Evolutionary conservation across 257 asterid species (phyloP), one percentile per base, ranked within the genome.

Genomic region (Coffea canephora): DNA sequence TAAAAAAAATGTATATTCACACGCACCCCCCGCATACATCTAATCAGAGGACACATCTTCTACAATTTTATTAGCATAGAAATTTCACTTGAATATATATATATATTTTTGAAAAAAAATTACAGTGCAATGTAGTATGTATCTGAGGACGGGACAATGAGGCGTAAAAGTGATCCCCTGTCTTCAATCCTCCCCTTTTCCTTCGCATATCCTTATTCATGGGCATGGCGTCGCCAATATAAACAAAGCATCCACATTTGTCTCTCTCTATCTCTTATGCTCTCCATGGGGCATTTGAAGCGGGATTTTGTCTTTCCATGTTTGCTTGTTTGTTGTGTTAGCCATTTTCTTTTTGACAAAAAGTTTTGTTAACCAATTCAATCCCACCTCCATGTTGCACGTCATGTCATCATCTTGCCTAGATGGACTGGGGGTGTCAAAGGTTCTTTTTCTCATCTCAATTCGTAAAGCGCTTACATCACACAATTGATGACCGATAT

Each of bases 101-200:
- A 39, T 39, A 31, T 31, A 31, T 31, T 31, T 31, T 31, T 0
- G 1, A 31, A 31, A 31, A 31, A 31, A 31, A 0, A 31, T 31
- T 31, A 31, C 34, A 31, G 34, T 0, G 34, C 34, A 31, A 4
- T 39, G 43, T 39, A 39, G 43, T 79, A 23, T 49, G 19, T 65
- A 50, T 64, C n/a, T 61, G 52, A 71, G 79, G 84, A 79, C 81
- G 81, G 67, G 64, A 72, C 46, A 83, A 71, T 64, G 84, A 68
- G 83, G 72, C 76, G 81, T 86, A 89, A 89, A 89, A 90, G 91
- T 62, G 77, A 80, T 72, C 55, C 54, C 78, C 59, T 86, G 88
- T 79, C 90, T 73, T 75, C 80, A 52, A 65, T 77, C 57, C 23
- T 52, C 19, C 34, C 41, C 77, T 57, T 27, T 74, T 71, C 14